Evolutionary conservation across 331 rosid species (phyloP), one percentile per base, ranked within the genome.

Genomic region (Saraca asoca): DNA sequence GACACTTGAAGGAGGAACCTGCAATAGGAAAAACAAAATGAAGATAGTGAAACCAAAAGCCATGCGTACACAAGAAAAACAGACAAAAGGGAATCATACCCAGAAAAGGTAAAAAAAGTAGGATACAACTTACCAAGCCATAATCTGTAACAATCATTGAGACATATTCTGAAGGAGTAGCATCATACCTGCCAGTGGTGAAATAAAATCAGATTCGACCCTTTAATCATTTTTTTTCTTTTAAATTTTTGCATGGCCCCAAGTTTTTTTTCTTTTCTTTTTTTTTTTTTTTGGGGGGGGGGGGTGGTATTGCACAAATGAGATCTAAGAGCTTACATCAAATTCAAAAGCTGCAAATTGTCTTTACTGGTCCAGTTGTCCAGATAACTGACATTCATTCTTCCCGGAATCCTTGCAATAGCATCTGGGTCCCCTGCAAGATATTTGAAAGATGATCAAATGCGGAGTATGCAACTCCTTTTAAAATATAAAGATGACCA

Each of bases 111-210:
- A 38, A 48, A 39, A 9, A 45, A 51, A 35, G 17, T 31, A 19
- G 51, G 8, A 9, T 52, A 45, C 49, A 72, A 60, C 85, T 75
- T 81, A 91, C 97, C 97, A 88, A 86, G 91, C 97, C 97, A 72
- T 86, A 86, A 82, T 91, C 94, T 15, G 95, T 80, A 43, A 88
- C 73, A 58, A 91, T 91, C 91, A 91, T 82, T 10, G 97, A 86
- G 62, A 91, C 61, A 67, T 88, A 91, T 64, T 91, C 95, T 7
- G 94, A 75, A 33, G 97, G 97, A 5, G 95, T 91, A 35, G 82
- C 91, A 62, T 88, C 95, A 51, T 88, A 91, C 80, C 95, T 88
- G 80, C 57, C 68, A 64, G 38, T 9, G 41, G 41, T 9, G 61
- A 72, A 55, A 41, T 59, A 45, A 20, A 62, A 38, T 44, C 48